Percentiles rank a stretch among this genome's conserved stretches.
Conservation (phyloP, 441 rosid genomes). For the Pelargonium cotyledonis region DNA sequence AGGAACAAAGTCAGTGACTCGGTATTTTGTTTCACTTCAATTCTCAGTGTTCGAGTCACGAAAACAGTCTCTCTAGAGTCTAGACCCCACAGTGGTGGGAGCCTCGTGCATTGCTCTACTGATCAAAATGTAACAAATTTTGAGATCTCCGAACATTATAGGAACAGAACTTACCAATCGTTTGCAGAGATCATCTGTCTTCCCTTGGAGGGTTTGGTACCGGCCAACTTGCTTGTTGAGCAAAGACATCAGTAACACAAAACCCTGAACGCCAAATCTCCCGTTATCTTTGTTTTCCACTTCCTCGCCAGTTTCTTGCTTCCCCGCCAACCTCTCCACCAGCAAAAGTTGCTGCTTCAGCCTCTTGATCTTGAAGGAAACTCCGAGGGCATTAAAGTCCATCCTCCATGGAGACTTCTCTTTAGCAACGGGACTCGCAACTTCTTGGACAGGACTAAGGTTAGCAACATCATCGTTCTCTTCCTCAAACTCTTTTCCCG, state of each 20-base stretch:
- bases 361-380: constrained; percentile 85
- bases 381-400: constrained; percentile 87
- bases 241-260: constrained; percentile 43
- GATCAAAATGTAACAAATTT: not conserved
- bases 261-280: constrained; percentile 24
- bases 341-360: constrained; percentile 76
- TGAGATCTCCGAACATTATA: not conserved
- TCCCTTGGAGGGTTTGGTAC: constrained; percentile 79
- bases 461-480: constrained; percentile 27
- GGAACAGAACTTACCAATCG: constrained; percentile 53
- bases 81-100: no score
- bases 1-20: no score
- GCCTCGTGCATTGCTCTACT: no score
- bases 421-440: constrained; percentile 20
- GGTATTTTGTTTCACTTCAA: no score
- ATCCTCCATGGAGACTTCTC: constrained; percentile 51
- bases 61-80: no score
- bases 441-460: constrained; percentile 32
- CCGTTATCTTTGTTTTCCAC: constrained; percentile 27
- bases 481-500: constrained; percentile 45
- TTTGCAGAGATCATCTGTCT: constrained; percentile 75
- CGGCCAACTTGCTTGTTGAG: constrained; percentile 71
- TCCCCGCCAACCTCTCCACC: constrained; percentile 70
- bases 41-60: no score
- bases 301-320: constrained; percentile 41